phyloP scores from a whole-genome alignment of 1,284 basidiomycete species.

The Wolfiporia cocos region DNA sequence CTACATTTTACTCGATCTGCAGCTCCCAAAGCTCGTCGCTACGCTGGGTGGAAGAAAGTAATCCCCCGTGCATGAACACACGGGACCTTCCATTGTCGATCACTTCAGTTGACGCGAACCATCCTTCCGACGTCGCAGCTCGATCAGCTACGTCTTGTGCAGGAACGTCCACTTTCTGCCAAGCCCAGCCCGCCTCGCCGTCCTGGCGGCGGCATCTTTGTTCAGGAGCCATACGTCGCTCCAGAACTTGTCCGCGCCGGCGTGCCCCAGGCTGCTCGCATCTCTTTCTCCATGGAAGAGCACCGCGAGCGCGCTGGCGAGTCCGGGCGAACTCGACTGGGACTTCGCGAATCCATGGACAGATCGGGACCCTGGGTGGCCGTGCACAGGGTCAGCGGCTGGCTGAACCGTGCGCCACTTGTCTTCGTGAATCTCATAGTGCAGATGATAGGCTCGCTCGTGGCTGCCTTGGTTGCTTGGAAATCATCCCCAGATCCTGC shows the following conservation, averaged over 20 bases:
- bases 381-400: constrained; percentile 14
- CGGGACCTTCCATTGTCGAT: constrained; percentile 13
- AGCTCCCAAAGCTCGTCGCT: constrained; percentile 22
- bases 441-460: constrained; percentile 54
- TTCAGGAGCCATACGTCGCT: constrained; percentile 26
- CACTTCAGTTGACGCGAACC: constrained; percentile 18
- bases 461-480: constrained; percentile 16
- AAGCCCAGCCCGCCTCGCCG: constrained; percentile 13
- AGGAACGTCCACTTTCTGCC: constrained; percentile 13
- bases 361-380: constrained; percentile 21
- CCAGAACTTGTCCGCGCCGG: constrained; percentile 28
- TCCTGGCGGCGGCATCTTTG: constrained; percentile 7
- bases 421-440: constrained; percentile 36
- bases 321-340: constrained; percentile 8
- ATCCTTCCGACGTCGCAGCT: constrained; percentile 15
- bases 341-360: constrained; percentile 23
- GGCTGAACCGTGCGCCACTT: constrained; percentile 20
- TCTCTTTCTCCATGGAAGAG: constrained; percentile 28
- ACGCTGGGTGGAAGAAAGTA: constrained; percentile 17
- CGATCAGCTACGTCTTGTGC: background rate
- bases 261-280: constrained; percentile 26
- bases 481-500: constrained; percentile 11
- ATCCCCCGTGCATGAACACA: constrained; percentile 17
- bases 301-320: constrained; percentile 19
- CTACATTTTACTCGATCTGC: constrained; percentile 13